Conservation (phyloP, 2,329 filamentous ascomycete species). For the Calcarisporium arbuscula region DNA sequence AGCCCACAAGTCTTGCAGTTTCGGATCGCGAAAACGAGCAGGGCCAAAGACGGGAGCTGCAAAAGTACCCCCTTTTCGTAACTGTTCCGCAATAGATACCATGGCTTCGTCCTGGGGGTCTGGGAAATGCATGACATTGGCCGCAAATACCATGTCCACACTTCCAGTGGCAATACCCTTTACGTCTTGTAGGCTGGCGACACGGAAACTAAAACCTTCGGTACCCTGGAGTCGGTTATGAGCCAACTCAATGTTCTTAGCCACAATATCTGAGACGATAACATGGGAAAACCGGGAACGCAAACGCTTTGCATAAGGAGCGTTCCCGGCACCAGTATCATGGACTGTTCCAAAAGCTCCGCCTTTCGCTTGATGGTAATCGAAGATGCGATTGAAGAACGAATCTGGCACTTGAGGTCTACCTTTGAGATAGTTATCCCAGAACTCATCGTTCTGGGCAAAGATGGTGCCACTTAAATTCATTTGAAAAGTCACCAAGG, state of each 20-base stretch:
- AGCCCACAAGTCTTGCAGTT: conserved; percentile 3
- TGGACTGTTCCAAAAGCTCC: conserved; percentile 11
- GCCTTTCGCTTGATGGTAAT: conserved; percentile 15
- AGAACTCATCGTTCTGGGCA: conserved; percentile 15
- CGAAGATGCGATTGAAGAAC: conserved; percentile 17
- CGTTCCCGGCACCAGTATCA: conserved; percentile 18
- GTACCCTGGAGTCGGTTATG: conserved; percentile 9
- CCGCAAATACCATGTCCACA: conserved; percentile 12
- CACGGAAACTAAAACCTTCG: conserved; percentile 11
- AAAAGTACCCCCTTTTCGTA: conserved; percentile 13
- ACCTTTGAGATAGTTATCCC: conserved; percentile 18
- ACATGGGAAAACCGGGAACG: conserved; percentile 14
- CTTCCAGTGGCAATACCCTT: conserved; percentile 10
- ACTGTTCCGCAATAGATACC: conserved; percentile 10
- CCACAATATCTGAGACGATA: conserved; percentile 17
- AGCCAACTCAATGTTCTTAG: conserved; percentile 13
- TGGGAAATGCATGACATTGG: conserved; percentile 12
- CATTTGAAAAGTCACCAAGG: no score
- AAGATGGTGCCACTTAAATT: no score
- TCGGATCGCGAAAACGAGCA: not conserved
- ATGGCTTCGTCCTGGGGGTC: conserved; percentile 12
- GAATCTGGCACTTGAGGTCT: conserved; percentile 13
- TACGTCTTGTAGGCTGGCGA: conserved; percentile 12
- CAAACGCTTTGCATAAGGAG: conserved; percentile 11
- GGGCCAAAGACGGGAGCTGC: conserved; percentile 2